These are phyloP conservation scores for Boletus bicolor DNA, from an alignment of 768 basidiomycete genomes.

Conservation along the genomic window DNA sequence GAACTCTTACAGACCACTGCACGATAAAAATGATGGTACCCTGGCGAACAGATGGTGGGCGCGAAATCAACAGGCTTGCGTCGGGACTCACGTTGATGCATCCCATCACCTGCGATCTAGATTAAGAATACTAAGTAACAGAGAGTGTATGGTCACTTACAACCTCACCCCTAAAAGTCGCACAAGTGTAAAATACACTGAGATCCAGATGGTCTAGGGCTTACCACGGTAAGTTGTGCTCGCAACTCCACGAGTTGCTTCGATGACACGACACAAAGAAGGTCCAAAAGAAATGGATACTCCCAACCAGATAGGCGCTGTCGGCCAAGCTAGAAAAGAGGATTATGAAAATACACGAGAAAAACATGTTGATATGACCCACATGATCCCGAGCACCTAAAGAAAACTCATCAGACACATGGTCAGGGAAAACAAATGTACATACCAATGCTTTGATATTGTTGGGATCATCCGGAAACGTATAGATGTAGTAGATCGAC, in stretches of 20 bases:
- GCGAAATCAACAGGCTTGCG: background rate
- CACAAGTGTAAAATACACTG: background rate
- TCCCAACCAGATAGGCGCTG: conserved; percentile 5
- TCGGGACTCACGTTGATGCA: background rate
- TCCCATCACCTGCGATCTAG: background rate
- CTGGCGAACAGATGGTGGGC: background rate
- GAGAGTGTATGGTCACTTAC: too few species aligned
- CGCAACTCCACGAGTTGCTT: background rate
- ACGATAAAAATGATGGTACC: background rate
- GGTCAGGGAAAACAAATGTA: background rate
- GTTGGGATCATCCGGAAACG: too few species aligned
- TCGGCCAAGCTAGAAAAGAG: background rate
- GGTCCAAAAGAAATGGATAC: conserved; percentile 2
- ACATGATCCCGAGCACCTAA: conserved; percentile 5
- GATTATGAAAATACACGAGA: background rate
- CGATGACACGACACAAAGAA: conserved; percentile 7
- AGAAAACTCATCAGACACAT: background rate
- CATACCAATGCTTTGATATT: too few species aligned
- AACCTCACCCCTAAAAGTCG: too few species aligned
- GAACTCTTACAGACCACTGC: conserved; percentile 5
- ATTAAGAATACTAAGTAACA: background rate
- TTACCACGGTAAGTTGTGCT: conserved; percentile 3
- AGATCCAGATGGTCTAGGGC: background rate
- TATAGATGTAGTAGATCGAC: too few species aligned
- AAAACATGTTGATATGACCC: background rate